A percentile compares a stretch with the other conserved stretches of the same genome.
These are phyloP conservation scores for Cyclostephanos tholiformis DNA, from an alignment of 108 stramenopile genomes.

Conservation along the genomic window DNA sequence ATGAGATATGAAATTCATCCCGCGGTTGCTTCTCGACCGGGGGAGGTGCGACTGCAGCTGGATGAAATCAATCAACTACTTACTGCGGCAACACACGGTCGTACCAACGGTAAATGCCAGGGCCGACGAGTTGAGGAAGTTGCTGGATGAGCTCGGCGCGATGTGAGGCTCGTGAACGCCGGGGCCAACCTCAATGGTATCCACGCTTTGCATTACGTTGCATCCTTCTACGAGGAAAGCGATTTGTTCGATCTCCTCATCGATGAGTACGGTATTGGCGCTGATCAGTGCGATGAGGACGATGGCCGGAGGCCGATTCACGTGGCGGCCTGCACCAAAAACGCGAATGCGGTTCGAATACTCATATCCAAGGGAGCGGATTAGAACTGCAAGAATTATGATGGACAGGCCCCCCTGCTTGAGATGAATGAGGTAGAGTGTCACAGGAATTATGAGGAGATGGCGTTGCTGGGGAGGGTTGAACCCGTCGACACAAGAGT, in stretches of 20 bases:
- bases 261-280: conserved; percentile 17
- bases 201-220: conserved; percentile 2
- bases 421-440: not conserved
- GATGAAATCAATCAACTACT: too few relatives aligned
- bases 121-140: not conserved
- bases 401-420: conserved; percentile 9
- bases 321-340: too few relatives aligned
- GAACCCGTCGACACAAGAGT: too few relatives aligned
- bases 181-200: conserved; percentile 11
- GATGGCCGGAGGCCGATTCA: too few relatives aligned
- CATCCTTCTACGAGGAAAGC: conserved; percentile 17
- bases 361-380: conserved; percentile 34
- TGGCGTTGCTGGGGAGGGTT: too few relatives aligned
- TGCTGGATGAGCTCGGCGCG: not conserved
- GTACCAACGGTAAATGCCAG: too few relatives aligned
- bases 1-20: not conserved
- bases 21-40: too few relatives aligned
- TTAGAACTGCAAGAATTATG: conserved; percentile 10
- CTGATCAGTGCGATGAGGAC: conserved; percentile 1
- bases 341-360: conserved; percentile 13
- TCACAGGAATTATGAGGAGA: too few relatives aligned
- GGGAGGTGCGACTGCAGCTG: too few relatives aligned
- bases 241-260: conserved; percentile 28
- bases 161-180: conserved; percentile 8
- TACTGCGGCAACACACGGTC: not conserved